Conservation (phyloP, 768 basidiomycete genomes). For the Macrolepiota albuminosa region DNA sequence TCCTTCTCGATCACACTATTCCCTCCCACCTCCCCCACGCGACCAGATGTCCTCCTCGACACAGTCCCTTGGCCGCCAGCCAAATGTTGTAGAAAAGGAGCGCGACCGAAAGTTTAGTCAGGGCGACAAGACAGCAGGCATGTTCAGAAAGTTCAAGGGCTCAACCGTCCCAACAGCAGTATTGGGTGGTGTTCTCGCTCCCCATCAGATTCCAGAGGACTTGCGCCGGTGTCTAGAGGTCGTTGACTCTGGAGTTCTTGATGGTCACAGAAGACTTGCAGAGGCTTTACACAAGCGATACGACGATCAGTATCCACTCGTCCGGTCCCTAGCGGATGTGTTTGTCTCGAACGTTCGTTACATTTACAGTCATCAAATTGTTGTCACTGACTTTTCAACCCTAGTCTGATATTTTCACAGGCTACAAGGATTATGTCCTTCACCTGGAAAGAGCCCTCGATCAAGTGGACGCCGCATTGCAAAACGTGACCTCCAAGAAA, state of each 20-base stretch:
- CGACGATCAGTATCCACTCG: slow-evolving; percentile 93
- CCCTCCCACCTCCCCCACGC: slow-evolving; percentile 64
- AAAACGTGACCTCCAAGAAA: slow-evolving; percentile 62
- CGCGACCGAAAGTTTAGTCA: slow-evolving; percentile 49
- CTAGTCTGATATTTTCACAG: slow-evolving; percentile 89
- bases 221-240: slow-evolving; percentile 82
- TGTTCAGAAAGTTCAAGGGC: slow-evolving; percentile 68
- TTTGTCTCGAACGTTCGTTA: slow-evolving; percentile 84
- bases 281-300: slow-evolving; percentile 86
- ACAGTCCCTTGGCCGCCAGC: slow-evolving; percentile 72
- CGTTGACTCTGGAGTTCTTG: slow-evolving; percentile 79
- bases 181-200: slow-evolving; percentile 54
- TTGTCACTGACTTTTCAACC: slow-evolving; percentile 8
- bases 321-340: slow-evolving; percentile 91
- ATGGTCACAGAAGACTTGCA: slow-evolving; percentile 83
- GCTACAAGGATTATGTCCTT: slow-evolving; percentile 93
- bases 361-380: slow-evolving; percentile 1
- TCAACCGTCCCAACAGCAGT: slow-evolving; percentile 44
- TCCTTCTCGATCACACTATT: slow-evolving; percentile 76
- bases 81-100: slow-evolving; percentile 42
- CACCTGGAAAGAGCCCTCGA: slow-evolving; percentile 88
- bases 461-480: slow-evolving; percentile 78
- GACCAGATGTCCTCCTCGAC: slow-evolving; percentile 56
- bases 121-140: slow-evolving; percentile 37
- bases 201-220: slow-evolving; percentile 84